Evolutionary conservation across 306 rosid species (phyloP).

Genomic region (Ammopiptanthus mongolicus): DNA sequence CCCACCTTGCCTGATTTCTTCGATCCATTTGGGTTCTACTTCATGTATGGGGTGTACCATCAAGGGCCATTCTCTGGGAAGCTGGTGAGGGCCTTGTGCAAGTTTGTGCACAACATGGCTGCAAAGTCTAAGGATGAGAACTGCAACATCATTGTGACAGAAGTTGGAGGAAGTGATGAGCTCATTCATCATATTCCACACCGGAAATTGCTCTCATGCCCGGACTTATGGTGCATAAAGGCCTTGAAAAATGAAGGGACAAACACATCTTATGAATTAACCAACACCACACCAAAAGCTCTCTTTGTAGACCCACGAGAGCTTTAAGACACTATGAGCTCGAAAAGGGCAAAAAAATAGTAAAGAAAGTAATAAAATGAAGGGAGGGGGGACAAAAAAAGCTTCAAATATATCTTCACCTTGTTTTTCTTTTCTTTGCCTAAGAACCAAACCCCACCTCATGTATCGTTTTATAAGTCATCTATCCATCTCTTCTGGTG

Average conservation of each 20-base stretch:
- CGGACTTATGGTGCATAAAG: slow-evolving; percentile 88
- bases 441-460: slow-evolving; percentile 23
- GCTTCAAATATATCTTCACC: not conserved
- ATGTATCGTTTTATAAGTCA: not conserved
- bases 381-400: not conserved
- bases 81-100: slow-evolving; percentile 59
- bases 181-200: slow-evolving; percentile 71
- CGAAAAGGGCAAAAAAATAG: not conserved
- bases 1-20: slow-evolving; percentile 61
- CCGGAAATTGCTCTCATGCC: slow-evolving; percentile 71
- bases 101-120: slow-evolving; percentile 73
- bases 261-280: slow-evolving; percentile 26
- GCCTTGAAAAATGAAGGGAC: slow-evolving; percentile 38
- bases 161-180: slow-evolving; percentile 59
- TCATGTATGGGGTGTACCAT: slow-evolving; percentile 69
- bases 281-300: slow-evolving; percentile 41
- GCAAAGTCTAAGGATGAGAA: slow-evolving; percentile 35
- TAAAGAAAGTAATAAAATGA: not conserved
- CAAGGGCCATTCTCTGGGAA: slow-evolving; percentile 75
- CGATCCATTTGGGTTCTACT: slow-evolving; percentile 82
- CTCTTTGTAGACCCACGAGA: slow-evolving; percentile 92
- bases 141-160: slow-evolving; percentile 71
- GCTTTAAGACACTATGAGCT: slow-evolving; percentile 29
- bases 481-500: slow-evolving; percentile 9
- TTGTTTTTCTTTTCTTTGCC: not conserved